phyloP scores from a whole-genome alignment of 768 basidiomycete species.

The Mycena filopes region DNA sequence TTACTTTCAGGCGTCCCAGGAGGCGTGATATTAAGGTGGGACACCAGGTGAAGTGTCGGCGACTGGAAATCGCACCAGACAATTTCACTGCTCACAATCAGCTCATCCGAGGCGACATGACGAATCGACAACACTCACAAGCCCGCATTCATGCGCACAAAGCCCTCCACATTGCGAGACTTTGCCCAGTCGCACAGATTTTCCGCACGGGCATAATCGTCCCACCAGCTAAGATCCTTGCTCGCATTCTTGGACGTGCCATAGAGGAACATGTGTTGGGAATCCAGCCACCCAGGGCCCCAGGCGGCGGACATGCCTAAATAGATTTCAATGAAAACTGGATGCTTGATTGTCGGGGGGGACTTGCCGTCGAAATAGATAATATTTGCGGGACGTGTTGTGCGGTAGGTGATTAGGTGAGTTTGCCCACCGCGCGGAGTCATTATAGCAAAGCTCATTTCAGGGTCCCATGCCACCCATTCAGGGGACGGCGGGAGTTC shows the following conservation, averaged over 20 bases:
- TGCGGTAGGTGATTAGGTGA: conserved; percentile 35
- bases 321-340: neutral
- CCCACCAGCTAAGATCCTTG: conserved; percentile 31
- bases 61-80: conserved; percentile 40
- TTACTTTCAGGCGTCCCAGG: conserved; percentile 31
- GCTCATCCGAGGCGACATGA: neutral
- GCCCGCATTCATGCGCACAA: conserved; percentile 42
- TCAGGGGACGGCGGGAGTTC: conserved; percentile 36
- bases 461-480: conserved; percentile 40
- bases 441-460: conserved; percentile 41
- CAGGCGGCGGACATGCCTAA: conserved; percentile 32
- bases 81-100: conserved; percentile 30
- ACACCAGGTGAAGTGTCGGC: conserved; percentile 32
- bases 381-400: conserved; percentile 28
- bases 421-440: conserved; percentile 26
- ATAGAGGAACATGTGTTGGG: conserved; percentile 37
- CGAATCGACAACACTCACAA: conserved; percentile 29
- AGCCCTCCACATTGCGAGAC: conserved; percentile 35
- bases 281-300: conserved; percentile 38
- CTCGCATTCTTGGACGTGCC: conserved; percentile 32
- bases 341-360: no score
- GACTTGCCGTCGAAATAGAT: conserved; percentile 25
- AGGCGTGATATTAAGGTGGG: conserved; percentile 39
- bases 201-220: conserved; percentile 37
- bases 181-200: conserved; percentile 36